Evolutionary conservation across 345 rosid genomes (phyloP).

Genomic region (Gossypium stocksii): DNA sequence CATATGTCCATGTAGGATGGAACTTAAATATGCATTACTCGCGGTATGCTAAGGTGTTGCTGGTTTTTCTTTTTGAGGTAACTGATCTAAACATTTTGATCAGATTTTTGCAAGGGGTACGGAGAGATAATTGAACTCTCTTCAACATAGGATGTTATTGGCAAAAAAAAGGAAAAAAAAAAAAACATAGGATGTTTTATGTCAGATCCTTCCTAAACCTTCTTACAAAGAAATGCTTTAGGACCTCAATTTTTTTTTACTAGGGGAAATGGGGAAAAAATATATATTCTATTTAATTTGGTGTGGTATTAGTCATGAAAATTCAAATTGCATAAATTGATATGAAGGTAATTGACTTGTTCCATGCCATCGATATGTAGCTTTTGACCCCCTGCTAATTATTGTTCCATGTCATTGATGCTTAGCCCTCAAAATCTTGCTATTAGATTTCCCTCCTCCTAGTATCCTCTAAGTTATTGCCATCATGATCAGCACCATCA

Average conservation of each 20-base stretch:
- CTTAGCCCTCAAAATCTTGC: background rate
- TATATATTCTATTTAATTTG: background rate
- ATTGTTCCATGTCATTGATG: background rate
- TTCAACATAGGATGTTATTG: background rate
- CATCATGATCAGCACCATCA: background rate
- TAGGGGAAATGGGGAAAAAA: background rate
- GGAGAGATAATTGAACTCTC: background rate
- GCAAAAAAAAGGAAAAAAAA: background rate
- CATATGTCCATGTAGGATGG: slow-evolving; percentile 19
- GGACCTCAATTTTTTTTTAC: background rate
- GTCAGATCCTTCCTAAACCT: background rate
- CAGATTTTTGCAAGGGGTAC: slow-evolving; percentile 14
- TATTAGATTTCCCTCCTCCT: background rate
- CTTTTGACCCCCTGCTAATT: background rate
- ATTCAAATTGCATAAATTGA: background rate
- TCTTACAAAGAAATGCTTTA: background rate
- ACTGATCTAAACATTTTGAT: slow-evolving; percentile 21
- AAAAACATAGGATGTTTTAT: background rate
- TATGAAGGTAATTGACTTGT: background rate
- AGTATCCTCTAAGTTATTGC: background rate
- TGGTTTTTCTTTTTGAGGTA: slow-evolving; percentile 25
- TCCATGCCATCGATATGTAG: background rate
- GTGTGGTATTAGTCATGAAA: background rate
- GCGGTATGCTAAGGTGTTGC: slow-evolving; percentile 24
- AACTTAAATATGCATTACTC: slow-evolving; percentile 18